A percentile compares a stretch with the other conserved stretches of the same genome.
Evolutionary conservation across 73 alveolate genomes (phyloP).

Genomic region (Effrenium voratum): DNA sequence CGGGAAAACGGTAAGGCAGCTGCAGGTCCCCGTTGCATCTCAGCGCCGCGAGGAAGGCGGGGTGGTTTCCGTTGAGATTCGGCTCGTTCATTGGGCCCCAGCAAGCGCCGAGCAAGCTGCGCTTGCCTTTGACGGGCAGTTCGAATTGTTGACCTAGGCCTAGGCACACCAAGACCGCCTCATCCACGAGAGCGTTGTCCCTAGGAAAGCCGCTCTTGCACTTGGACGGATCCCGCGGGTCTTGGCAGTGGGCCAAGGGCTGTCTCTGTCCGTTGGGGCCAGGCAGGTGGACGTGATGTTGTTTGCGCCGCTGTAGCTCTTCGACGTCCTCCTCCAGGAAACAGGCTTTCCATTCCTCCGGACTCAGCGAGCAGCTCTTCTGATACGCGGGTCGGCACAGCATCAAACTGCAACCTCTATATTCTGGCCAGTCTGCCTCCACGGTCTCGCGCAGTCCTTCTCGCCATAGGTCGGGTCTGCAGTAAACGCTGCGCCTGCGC

Average conservation of each 20-base stretch:
- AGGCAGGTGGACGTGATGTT: conserved; percentile 52
- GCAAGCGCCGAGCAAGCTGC: conserved; percentile 24
- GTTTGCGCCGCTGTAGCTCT: conserved; percentile 40
- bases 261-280: not conserved
- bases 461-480: not conserved
- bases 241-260: conserved; percentile 55
- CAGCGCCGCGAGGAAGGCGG: conserved; percentile 34
- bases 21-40: conserved; percentile 62
- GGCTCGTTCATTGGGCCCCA: conserved; percentile 58
- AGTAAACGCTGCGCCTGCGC: conserved; percentile 14
- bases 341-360: not conserved
- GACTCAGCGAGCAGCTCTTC: not conserved
- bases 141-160: conserved; percentile 7
- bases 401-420: not conserved
- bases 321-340: conserved; percentile 41
- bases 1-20: conserved; percentile 55
- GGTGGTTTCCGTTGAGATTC: conserved; percentile 47
- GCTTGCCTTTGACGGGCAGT: conserved; percentile 44
- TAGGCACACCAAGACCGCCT: not conserved
- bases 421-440: conserved; percentile 58
- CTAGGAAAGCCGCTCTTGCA: conserved; percentile 56
- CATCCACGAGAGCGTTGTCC: not conserved
- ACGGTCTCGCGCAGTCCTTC: not conserved
- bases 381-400: conserved; percentile 46
- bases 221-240: not conserved